These are phyloP conservation scores for Paramecium sonneborni DNA, from an alignment of 73 alveolate genomes.

Conservation along the genomic window DNA sequence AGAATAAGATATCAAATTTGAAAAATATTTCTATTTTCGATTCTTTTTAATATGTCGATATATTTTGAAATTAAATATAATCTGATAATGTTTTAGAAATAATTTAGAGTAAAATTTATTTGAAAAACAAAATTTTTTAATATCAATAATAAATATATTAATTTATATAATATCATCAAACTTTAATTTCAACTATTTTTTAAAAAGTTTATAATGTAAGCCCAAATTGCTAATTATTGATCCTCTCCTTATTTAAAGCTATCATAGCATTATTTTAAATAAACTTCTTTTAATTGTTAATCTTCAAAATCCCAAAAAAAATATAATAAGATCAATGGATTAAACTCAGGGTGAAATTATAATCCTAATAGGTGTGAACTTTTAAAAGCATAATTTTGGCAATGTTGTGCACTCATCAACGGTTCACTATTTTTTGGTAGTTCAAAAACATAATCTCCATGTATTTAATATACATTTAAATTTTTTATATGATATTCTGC, in stretches of 20 bases:
- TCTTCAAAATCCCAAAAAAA: background rate
- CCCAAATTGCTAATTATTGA: background rate
- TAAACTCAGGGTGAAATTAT: slow-evolving; percentile 44
- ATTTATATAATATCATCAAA: too few relatives aligned
- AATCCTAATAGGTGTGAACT: background rate
- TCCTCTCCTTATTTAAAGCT: background rate
- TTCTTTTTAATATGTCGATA: too few relatives aligned
- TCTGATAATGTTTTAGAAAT: too few relatives aligned
- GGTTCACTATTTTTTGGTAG: background rate
- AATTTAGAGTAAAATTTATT: too few relatives aligned
- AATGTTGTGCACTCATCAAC: background rate
- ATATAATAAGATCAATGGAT: background rate
- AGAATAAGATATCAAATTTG: too few relatives aligned
- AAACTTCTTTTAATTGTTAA: background rate
- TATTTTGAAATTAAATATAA: too few relatives aligned
- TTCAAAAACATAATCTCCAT: background rate
- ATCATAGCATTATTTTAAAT: background rate
- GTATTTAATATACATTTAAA: background rate
- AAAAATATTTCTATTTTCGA: too few relatives aligned
- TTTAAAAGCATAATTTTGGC: slow-evolving; percentile 11
- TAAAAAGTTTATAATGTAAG: background rate
- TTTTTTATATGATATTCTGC: background rate
- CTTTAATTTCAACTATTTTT: background rate
- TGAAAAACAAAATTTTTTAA: too few relatives aligned
- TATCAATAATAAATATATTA: too few relatives aligned